phyloP scores from a whole-genome alignment of 1,284 basidiomycete species.

The Sporisorium sorghi region DNA sequence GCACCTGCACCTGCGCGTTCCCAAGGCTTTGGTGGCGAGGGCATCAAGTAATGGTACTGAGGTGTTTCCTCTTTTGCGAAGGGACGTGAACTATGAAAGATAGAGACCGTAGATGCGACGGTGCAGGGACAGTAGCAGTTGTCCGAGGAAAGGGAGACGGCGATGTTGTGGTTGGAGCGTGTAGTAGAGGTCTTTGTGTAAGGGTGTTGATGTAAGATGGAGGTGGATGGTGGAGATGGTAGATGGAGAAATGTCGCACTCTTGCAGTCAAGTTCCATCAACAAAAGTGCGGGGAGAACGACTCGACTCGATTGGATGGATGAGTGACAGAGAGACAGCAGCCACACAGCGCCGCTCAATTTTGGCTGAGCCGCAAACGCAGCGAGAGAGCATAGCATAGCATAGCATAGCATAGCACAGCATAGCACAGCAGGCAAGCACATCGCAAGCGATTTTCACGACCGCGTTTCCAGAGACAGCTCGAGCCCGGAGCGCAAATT shows the following conservation, averaged over 20 bases:
- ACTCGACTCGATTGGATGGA: not conserved
- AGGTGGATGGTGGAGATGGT: not conserved
- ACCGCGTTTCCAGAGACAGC: not conserved
- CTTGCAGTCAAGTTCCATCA: no score
- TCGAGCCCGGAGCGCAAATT: not conserved
- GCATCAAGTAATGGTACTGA: constrained; percentile 28
- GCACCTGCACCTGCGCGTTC: constrained; percentile 61
- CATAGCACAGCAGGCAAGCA: no score
- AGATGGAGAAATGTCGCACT: not conserved
- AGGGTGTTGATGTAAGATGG: not conserved
- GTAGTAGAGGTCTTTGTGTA: not conserved
- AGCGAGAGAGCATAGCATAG: not conserved
- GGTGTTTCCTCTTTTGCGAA: not conserved
- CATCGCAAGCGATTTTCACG: not conserved
- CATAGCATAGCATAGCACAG: no score
- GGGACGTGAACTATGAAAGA: not conserved
- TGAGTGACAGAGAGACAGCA: not conserved
- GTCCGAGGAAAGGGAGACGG: not conserved
- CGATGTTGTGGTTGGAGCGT: not conserved
- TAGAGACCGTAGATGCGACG: not conserved
- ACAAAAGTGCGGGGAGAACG: not conserved
- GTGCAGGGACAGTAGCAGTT: not conserved
- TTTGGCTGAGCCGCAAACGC: not conserved
- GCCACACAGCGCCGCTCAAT: not conserved
- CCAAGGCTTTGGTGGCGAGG: constrained; percentile 68